Evolutionary conservation across 371 early-diverging fungal genomes (phyloP), one percentile per base, ranked within the genome.

Genomic region (Chytridium lagenaria): DNA sequence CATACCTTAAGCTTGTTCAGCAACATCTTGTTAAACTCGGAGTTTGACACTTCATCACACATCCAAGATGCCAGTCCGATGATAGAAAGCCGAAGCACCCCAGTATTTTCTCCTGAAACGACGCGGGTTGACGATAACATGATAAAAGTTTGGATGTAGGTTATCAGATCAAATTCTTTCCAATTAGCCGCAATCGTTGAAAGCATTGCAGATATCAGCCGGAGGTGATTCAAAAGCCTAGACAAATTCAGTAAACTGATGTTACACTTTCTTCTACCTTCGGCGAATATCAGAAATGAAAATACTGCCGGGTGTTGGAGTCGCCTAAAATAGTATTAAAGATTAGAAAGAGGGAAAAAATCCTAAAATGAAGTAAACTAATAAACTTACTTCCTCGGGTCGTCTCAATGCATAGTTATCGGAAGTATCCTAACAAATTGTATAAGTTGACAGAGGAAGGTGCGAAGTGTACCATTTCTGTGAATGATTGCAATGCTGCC

Each of bases 11-110:
- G 37, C 26, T 23, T 31, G 10, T 2, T 12, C 2, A 61, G 34
- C 19, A 61, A 61, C 7, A 23, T 23, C 37, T 34, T 28, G 36
- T 61, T 61, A 10, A 61, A 61, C 61, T 61, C 61, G 10, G 36
- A 16, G 10, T 37, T 34, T 22, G 61, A 61, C 19, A 61, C 34
- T 34, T 61, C 61, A 36, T 61, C 61, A 36, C 61, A 33, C 37
- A 61, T 61, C 61, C 61, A 61, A 3, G 61, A 61, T 7, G 37
- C 61, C 36, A 61, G 30, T 7, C 61, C 61, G 15, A 61, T 61
- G 7, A 34, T 36, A 16, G 15, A 7, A 34, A 34, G 37, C 34
- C 37, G 30, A 3, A 61, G 23, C 2, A 61, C 23, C 23, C 61
- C 37, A 5, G 61, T 34, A 12, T 31, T 33, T 28, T 61, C 61